These are phyloP conservation scores for Ramalina intermedia DNA, from an alignment of 495 filamentous ascomycete species.

Conservation along the genomic window DNA sequence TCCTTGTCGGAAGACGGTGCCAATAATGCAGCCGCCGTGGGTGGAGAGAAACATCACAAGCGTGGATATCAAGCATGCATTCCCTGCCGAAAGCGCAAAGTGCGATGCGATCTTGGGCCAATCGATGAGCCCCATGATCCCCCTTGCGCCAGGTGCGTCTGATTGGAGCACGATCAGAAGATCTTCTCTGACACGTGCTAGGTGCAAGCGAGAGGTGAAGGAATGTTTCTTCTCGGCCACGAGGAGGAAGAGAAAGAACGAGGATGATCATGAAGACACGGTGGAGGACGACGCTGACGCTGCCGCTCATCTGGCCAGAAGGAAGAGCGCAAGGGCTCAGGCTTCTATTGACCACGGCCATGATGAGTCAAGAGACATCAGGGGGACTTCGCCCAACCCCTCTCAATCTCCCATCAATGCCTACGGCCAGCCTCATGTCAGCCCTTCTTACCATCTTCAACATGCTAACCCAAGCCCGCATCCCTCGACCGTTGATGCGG, in stretches of 20 bases:
- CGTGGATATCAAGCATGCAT: conserved; percentile 17
- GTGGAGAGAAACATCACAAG: background rate
- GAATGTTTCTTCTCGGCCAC: conserved; percentile 97
- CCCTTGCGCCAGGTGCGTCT: conserved; percentile 56
- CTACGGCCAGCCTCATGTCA: conserved; percentile 1
- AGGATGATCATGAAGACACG: conserved; percentile 34
- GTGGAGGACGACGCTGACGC: conserved; percentile 22
- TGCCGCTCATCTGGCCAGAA: conserved; percentile 37
- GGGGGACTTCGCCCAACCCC: conserved; percentile 1
- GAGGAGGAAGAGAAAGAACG: conserved; percentile 73
- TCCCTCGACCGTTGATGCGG: background rate
- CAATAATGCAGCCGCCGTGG: no score
- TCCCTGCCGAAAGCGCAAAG: conserved; percentile 15
- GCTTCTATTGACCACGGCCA: conserved; percentile 1
- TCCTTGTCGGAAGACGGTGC: no score
- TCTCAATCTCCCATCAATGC: conserved; percentile 4
- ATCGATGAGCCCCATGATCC: conserved; percentile 91
- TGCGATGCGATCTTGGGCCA: conserved; percentile 18
- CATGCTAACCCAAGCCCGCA: background rate
- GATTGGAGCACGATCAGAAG: no score
- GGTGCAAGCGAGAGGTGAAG: conserved; percentile 79
- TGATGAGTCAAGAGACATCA: background rate
- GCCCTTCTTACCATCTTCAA: background rate
- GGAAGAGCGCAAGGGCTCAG: conserved; percentile 1
- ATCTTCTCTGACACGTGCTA: no score